Percentiles rank a stretch among this genome's conserved stretches.
These are phyloP conservation scores for Trichoderma pleuroti DNA, from an alignment of 2,329 filamentous ascomycete species.

Conservation along the genomic window DNA sequence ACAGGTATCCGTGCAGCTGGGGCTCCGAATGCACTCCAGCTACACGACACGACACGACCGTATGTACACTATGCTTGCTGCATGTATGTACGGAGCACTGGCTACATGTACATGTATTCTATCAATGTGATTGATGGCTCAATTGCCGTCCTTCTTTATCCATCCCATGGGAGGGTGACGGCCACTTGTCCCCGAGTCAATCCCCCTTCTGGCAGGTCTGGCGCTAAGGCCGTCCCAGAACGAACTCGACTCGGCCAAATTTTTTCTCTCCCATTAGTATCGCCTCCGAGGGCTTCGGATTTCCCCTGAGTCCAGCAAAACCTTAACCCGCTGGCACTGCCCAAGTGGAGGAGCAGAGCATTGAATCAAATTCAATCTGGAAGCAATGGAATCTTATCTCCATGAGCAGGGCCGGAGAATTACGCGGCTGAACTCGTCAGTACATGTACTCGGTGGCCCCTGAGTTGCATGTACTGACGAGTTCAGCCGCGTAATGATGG, in stretches of 20 bases:
- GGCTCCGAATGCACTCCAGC: not conserved
- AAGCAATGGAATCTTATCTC: not conserved
- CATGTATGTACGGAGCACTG: not conserved
- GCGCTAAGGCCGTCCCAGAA: not conserved
- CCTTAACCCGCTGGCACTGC: not conserved
- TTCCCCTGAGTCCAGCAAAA: conserved; percentile 13
- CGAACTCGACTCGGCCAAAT: conserved; percentile 8
- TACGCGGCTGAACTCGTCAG: no score
- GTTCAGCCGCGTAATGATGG: not conserved
- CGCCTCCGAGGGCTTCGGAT: not conserved
- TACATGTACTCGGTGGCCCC: not conserved
- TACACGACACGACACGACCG: not conserved
- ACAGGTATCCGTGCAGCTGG: not conserved
- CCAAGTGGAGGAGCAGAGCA: not conserved
- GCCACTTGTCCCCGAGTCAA: not conserved
- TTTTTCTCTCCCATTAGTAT: not conserved
- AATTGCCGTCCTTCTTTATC: not conserved
- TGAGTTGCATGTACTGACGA: not conserved
- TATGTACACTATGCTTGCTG: no score
- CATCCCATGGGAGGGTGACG: not conserved
- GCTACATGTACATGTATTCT: no score
- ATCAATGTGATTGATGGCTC: not conserved
- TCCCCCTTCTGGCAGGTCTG: conserved; percentile 5
- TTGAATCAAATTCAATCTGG: not conserved
- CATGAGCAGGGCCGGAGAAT: not conserved